Evolutionary conservation across 2,329 filamentous ascomycete genomes (phyloP).

Genomic region (Apiospora kogelbergensis): DNA sequence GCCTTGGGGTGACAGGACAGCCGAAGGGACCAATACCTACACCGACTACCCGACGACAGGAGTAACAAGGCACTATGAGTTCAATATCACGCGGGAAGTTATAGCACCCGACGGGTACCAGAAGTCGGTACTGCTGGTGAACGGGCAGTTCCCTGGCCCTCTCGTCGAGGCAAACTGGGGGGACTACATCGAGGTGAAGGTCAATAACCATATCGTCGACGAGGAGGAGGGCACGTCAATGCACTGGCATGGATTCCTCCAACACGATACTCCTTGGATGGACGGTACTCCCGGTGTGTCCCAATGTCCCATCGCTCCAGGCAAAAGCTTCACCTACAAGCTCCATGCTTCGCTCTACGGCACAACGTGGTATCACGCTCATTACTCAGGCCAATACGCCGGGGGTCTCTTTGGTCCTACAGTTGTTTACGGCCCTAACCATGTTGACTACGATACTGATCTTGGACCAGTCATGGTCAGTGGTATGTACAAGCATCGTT

Average conservation of each 20-base stretch:
- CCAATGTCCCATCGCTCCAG: slow-evolving; percentile 68
- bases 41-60: slow-evolving; percentile 27
- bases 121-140: slow-evolving; percentile 41
- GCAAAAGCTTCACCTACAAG: slow-evolving; percentile 52
- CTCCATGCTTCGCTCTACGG: slow-evolving; percentile 56
- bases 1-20: slow-evolving; percentile 51
- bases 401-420: slow-evolving; percentile 63
- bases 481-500: slow-evolving; percentile 28
- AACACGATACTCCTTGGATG: slow-evolving; percentile 49
- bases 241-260: slow-evolving; percentile 56
- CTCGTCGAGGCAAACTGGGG: slow-evolving; percentile 50
- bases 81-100: slow-evolving; percentile 48
- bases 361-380: slow-evolving; percentile 59
- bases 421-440: slow-evolving; percentile 57
- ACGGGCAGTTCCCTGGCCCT: slow-evolving; percentile 56
- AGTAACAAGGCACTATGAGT: slow-evolving; percentile 55
- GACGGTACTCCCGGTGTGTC: slow-evolving; percentile 52
- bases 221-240: slow-evolving; percentile 42
- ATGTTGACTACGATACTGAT: slow-evolving; percentile 61
- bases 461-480: slow-evolving; percentile 52
- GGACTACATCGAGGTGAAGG: slow-evolving; percentile 35
- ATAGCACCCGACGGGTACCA: slow-evolving; percentile 59
- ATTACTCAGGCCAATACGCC: slow-evolving; percentile 58
- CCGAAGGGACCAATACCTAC: slow-evolving; percentile 28
- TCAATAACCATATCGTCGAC: slow-evolving; percentile 28